Evolutionary conservation across 2,329 filamentous ascomycete genomes (phyloP), one percentile per base, ranked within the genome.

Genomic region (Blastomyces emzantsi): DNA sequence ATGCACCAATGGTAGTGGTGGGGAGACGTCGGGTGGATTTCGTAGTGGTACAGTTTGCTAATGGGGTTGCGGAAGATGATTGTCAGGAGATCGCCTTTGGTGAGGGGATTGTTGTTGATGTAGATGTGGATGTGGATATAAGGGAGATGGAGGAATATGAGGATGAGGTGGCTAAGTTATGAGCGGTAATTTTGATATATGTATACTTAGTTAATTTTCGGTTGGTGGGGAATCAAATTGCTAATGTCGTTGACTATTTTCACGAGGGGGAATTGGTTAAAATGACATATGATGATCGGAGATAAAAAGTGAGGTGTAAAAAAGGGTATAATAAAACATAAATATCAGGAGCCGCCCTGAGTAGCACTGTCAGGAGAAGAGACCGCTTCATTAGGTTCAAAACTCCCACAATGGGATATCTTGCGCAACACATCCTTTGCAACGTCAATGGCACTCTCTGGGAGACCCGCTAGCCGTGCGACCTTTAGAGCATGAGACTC

Each of bases 401-500:
- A 33, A 25, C 41, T 49, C 22, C 30, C 43, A 19, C 39, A 9
- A 25, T 43, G 17, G 19, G 58, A 33, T 19, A 60, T 49, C 8
- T 41, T 49, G 9, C 58, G 25, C 58, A 60, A 36, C 25, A 90
- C 81, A 47, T 79, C 74, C 61, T 76, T 79, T 6, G 93, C 92
- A 66, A 90, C 79, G 28, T 79, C 77, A 62, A 97, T 85, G 3
- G 88, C 90, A 55, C 82, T 79, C 65, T 87, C 85, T 0, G 92
- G 92, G 69, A 97, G 71, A 1, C 91, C 92, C 6, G 94, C 95
- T 68, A 97, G 78, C 66, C 83, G 83, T 1, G 94, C 94, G n/a
- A 99, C 94, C 73, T 97, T 97, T 65, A 99, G 79, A 22, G 95
- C 94, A 77, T 99, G 94, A 66, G 90, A 95, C 68, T 89, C 81